Conservation (phyloP, 257 asterid genomes). For the Ilex aquifolium region DNA sequence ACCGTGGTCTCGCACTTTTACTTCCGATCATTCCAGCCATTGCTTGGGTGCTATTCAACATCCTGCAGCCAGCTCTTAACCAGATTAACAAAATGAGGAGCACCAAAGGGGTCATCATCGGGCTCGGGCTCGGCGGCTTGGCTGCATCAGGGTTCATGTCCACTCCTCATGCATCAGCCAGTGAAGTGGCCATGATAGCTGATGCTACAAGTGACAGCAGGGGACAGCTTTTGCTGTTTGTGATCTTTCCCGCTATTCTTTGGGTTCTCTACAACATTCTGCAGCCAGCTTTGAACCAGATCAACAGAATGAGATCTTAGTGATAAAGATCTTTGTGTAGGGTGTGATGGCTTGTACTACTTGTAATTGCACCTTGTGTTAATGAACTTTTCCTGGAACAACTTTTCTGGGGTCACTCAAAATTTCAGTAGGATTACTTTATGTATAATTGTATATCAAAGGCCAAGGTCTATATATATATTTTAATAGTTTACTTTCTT, state of each 20-base stretch:
- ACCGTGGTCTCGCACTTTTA: conserved; percentile 71
- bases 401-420: no score
- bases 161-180: conserved; percentile 44
- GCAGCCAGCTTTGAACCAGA: conserved; percentile 94
- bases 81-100: conserved; percentile 79
- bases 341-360: no score
- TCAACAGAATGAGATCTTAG: conserved; percentile 74
- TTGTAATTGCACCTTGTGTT: no score
- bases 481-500: no score
- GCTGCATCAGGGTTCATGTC: conserved; percentile 41
- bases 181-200: conserved; percentile 44
- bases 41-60: conserved; percentile 84
- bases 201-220: conserved; percentile 63
- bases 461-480: no score
- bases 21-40: conserved; percentile 75
- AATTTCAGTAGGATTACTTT: no score
- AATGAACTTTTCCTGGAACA: no score
- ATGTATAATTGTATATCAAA: no score
- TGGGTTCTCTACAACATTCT: conserved; percentile 83
- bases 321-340: conserved; percentile 5
- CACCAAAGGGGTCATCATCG: conserved; percentile 51
- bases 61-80: conserved; percentile 82
- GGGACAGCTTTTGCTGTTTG: conserved; percentile 75
- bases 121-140: conserved; percentile 70
- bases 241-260: conserved; percentile 71